A percentile compares a stretch with the other conserved stretches of the same genome.
phyloP scores from a whole-genome alignment of 2,329 filamentous ascomycete species.

The Arthrobotrys conoides region DNA sequence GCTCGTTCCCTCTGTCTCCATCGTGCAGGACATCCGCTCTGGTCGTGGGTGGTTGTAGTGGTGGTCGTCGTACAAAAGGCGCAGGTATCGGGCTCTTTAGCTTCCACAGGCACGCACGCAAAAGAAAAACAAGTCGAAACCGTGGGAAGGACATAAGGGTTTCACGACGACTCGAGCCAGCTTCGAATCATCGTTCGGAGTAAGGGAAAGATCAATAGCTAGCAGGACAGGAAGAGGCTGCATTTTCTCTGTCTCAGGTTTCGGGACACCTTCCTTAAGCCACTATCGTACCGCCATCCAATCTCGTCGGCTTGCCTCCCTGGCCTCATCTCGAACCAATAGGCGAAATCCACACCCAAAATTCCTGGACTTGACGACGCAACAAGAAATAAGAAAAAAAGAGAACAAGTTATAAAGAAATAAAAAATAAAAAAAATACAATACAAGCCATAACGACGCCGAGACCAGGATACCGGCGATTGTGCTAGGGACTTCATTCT shows the following conservation, averaged over 20 bases:
- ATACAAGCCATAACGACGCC: neutral
- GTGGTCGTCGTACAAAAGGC: slow-evolving; percentile 11
- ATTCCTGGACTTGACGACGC: slow-evolving; percentile 8
- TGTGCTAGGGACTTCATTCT: slow-evolving; percentile 20
- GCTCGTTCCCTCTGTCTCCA: neutral
- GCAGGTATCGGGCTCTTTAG: slow-evolving; percentile 16
- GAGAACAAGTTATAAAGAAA: slow-evolving; percentile 5
- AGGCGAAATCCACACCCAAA: slow-evolving; percentile 40
- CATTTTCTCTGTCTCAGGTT: slow-evolving; percentile 28
- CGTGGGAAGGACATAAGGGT: neutral
- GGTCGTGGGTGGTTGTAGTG: neutral
- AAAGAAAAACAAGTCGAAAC: neutral
- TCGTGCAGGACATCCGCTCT: neutral
- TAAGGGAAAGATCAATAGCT: neutral
- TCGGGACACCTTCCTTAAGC: slow-evolving; percentile 24
- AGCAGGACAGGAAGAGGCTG: slow-evolving; percentile 3
- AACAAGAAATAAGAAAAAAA: slow-evolving; percentile 12
- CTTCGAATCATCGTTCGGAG: neutral
- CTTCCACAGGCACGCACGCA: neutral
- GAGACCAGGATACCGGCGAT: slow-evolving; percentile 10
- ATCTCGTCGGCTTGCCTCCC: slow-evolving; percentile 40
- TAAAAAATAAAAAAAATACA: neutral
- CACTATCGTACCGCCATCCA: slow-evolving; percentile 21
- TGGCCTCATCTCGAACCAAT: slow-evolving; percentile 29
- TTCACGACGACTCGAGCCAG: slow-evolving; percentile 6